These are phyloP conservation scores for Mycena vulgaris DNA, from an alignment of 768 basidiomycete species.

Conservation along the genomic window DNA sequence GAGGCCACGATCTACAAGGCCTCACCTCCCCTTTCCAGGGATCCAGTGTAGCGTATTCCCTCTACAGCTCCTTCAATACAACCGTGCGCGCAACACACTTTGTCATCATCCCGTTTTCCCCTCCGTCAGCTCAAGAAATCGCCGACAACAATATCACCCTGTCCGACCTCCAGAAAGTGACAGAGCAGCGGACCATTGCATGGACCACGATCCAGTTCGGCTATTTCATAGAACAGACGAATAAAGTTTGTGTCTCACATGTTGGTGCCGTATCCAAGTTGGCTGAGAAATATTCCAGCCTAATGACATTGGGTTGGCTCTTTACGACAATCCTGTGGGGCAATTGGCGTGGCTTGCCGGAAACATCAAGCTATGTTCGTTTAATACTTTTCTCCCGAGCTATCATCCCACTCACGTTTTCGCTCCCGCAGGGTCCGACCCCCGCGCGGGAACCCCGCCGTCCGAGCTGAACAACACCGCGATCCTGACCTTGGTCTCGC, in stretches of 20 bases:
- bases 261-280: background rate
- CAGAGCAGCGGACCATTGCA: constrained; percentile 5
- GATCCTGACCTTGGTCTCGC: constrained; percentile 12
- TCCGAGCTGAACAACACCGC: constrained; percentile 19
- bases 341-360: constrained; percentile 45
- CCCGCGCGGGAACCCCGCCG: constrained; percentile 27
- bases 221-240: constrained; percentile 2
- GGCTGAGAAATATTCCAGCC: constrained; percentile 27
- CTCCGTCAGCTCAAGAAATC: constrained; percentile 13
- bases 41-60: background rate
- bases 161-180: constrained; percentile 1
- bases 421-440: constrained; percentile 14
- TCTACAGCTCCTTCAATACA: constrained; percentile 19
- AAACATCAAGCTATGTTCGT: constrained; percentile 36
- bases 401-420: no score
- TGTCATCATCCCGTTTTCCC: background rate
- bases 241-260: background rate
- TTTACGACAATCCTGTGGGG: constrained; percentile 41
- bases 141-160: constrained; percentile 20
- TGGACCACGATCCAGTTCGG: constrained; percentile 1
- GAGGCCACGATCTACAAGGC: background rate
- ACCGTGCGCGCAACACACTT: constrained; percentile 26
- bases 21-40: background rate
- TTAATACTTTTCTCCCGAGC: background rate
- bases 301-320: constrained; percentile 42